These are phyloP conservation scores for Acanthamoeba royreba DNA, from an alignment of 208 protist genomes.

Conservation along the genomic window DNA sequence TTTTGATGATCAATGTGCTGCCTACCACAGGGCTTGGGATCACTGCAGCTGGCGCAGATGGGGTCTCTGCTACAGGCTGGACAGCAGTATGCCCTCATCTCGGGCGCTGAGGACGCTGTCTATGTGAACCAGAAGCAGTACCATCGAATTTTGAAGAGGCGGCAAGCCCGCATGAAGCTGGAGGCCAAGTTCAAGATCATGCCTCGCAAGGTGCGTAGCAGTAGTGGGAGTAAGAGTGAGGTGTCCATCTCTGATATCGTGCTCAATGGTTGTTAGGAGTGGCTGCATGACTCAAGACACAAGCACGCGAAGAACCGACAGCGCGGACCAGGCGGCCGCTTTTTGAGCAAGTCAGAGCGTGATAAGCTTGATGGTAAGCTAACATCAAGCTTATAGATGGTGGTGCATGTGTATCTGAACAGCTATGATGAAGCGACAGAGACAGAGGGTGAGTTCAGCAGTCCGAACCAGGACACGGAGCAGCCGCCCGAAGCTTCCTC, in stretches of 20 bases:
- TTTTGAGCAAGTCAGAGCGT: slow-evolving; percentile 60
- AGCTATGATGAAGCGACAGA: no score
- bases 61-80: background rate
- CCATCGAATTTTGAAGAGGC: slow-evolving; percentile 72
- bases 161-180: slow-evolving; percentile 63
- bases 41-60: background rate
- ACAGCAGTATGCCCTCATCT: background rate
- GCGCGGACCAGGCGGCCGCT: slow-evolving; percentile 69
- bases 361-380: background rate
- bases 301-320: slow-evolving; percentile 68
- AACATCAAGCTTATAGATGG: background rate
- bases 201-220: slow-evolving; percentile 21
- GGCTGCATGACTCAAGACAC: slow-evolving; percentile 74
- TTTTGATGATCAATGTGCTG: background rate
- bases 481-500: no score
- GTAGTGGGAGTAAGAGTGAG: no score
- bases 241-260: background rate
- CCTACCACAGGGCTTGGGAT: background rate
- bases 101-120: slow-evolving; percentile 61
- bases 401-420: background rate
- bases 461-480: no score
- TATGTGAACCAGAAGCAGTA: slow-evolving; percentile 79
- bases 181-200: slow-evolving; percentile 62
- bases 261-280: slow-evolving; percentile 31
- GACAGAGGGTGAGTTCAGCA: no score